phyloP scores from a whole-genome alignment of 495 filamentous ascomycete genomes.

The Paragyromitra xinjiangensis region DNA sequence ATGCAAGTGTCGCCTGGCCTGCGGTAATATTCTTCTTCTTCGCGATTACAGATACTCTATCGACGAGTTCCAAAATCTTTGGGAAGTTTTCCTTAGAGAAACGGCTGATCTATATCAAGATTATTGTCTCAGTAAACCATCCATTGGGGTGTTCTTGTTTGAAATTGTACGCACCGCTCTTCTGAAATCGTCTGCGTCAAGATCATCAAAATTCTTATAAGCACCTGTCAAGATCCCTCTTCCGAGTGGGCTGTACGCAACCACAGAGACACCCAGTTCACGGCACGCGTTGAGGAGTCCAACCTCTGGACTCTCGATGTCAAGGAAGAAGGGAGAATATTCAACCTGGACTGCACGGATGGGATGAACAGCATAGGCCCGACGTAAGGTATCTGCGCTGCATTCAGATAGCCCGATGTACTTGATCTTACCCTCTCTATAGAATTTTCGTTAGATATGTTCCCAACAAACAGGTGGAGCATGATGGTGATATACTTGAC shows the following conservation, averaged over 20 bases:
- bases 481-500: slow-evolving; percentile 50
- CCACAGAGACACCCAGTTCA: slow-evolving; percentile 63
- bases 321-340: slow-evolving; percentile 68
- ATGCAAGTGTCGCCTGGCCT: slow-evolving; percentile 66
- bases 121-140: too few species aligned
- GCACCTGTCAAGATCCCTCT: slow-evolving; percentile 62
- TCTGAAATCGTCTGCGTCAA: slow-evolving; percentile 62
- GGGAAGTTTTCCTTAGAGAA: slow-evolving; percentile 63
- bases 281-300: slow-evolving; percentile 64
- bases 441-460: neutral
- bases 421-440: slow-evolving; percentile 66
- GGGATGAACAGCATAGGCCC: slow-evolving; percentile 68
- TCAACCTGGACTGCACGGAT: slow-evolving; percentile 72
- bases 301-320: slow-evolving; percentile 65
- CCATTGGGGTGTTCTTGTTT: neutral
- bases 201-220: slow-evolving; percentile 58
- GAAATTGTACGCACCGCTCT: slow-evolving; percentile 1
- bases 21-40: slow-evolving; percentile 62
- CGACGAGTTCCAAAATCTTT: slow-evolving; percentile 65
- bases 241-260: slow-evolving; percentile 64
- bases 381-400: slow-evolving; percentile 66
- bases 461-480: too few species aligned
- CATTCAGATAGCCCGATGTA: slow-evolving; percentile 69
- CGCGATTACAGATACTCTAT: slow-evolving; percentile 63
- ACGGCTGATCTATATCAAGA: neutral